Percentiles rank a stretch among this genome's conserved stretches.
Evolutionary conservation across 441 rosid genomes (phyloP).

Genomic region (Kokia cookei): DNA sequence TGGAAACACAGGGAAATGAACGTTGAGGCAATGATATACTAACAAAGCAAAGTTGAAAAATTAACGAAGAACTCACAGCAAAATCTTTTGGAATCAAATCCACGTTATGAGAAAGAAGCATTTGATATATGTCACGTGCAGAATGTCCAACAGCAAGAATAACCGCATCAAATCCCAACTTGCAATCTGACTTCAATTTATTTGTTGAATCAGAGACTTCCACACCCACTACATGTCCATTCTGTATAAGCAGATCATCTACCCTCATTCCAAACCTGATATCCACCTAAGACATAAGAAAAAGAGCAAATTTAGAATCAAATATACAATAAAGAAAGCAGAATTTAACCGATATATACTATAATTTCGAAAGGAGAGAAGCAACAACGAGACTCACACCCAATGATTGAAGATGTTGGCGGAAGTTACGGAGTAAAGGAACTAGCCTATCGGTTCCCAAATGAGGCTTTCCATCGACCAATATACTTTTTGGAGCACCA

Average conservation of each 20-base stretch:
- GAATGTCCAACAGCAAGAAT: slow-evolving; percentile 95
- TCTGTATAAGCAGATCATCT: slow-evolving; percentile 67
- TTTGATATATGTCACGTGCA: slow-evolving; percentile 85
- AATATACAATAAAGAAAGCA: neutral
- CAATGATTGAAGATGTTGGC: slow-evolving; percentile 66
- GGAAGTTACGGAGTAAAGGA: slow-evolving; percentile 77
- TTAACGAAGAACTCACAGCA: slow-evolving; percentile 53
- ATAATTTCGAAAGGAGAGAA: neutral
- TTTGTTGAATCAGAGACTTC: slow-evolving; percentile 54
- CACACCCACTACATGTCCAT: slow-evolving; percentile 64
- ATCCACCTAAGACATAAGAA: slow-evolving; percentile 45
- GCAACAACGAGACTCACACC: slow-evolving; percentile 48
- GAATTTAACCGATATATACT: neutral
- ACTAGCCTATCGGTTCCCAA: slow-evolving; percentile 84
- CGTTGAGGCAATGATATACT: neutral
- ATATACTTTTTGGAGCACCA: slow-evolving; percentile 79
- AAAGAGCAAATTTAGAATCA: slow-evolving; percentile 5
- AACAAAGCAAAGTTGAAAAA: neutral
- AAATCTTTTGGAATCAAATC: slow-evolving; percentile 82
- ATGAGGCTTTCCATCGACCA: slow-evolving; percentile 95
- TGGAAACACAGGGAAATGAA: neutral
- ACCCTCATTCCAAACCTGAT: slow-evolving; percentile 79
- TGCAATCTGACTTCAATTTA: slow-evolving; percentile 23
- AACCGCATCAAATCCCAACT: slow-evolving; percentile 63
- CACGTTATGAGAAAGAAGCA: slow-evolving; percentile 82